Percentiles rank a stretch among this genome's conserved stretches.
Evolutionary conservation across 1,139 yeast species (phyloP).

Genomic region (Magnusiomyces paraingens): DNA sequence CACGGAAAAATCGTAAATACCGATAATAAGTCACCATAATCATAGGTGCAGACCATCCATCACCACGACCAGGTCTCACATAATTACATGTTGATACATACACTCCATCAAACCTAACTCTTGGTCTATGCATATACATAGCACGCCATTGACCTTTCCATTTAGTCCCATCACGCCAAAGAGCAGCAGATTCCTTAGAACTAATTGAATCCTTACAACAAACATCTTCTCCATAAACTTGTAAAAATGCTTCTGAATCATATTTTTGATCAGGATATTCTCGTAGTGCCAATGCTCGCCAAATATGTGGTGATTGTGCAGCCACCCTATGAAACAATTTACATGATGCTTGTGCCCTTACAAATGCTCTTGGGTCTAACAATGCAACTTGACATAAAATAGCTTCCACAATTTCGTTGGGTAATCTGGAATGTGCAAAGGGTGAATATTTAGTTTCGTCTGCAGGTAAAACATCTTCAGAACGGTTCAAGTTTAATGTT

Average conservation of each 20-base stretch:
- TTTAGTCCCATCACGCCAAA: slow-evolving; percentile 1
- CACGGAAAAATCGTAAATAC: slow-evolving; percentile 71
- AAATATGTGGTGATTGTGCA: slow-evolving; percentile 46
- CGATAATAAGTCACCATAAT: slow-evolving; percentile 84
- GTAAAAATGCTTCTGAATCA: slow-evolving; percentile 16
- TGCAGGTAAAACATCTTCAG: slow-evolving; percentile 34
- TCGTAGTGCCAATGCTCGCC: slow-evolving; percentile 50
- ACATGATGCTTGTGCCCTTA: slow-evolving; percentile 57
- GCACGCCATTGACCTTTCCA: slow-evolving; percentile 33
- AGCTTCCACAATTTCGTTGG: slow-evolving; percentile 56
- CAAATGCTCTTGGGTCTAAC: slow-evolving; percentile 56
- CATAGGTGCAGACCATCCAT: slow-evolving; percentile 70
- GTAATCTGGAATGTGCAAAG: slow-evolving; percentile 42
- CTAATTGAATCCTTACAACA: background rate
- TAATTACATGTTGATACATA: slow-evolving; percentile 83
- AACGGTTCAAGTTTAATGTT: slow-evolving; percentile 4
- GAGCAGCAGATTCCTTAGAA: background rate
- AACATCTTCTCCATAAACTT: background rate
- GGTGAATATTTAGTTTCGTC: slow-evolving; percentile 45
- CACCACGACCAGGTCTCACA: slow-evolving; percentile 70
- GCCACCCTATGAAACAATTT: slow-evolving; percentile 57
- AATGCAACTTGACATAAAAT: slow-evolving; percentile 50
- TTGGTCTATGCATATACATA: slow-evolving; percentile 51
- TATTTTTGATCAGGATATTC: slow-evolving; percentile 52
- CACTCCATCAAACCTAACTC: slow-evolving; percentile 71